A percentile compares a stretch with the other conserved stretches of the same genome.
Conservation (phyloP, 2,329 filamentous ascomycete genomes). For the Neurospora sp. region DNA sequence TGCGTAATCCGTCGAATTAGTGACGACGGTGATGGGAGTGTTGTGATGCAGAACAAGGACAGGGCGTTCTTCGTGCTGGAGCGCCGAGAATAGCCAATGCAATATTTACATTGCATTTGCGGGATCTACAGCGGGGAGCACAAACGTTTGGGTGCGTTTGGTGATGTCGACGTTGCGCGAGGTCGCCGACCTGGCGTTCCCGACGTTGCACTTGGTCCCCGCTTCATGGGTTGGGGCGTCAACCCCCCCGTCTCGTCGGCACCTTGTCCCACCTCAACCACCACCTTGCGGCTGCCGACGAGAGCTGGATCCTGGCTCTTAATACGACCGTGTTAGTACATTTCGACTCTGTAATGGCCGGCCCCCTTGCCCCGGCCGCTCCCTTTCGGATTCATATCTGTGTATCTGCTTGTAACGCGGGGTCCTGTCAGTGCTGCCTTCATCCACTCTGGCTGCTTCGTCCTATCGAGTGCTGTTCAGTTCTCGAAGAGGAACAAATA, state of each 20-base stretch:
- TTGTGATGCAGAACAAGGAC: background rate
- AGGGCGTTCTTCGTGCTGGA: background rate
- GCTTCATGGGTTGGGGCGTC: background rate
- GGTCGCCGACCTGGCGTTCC: slow-evolving; percentile 13
- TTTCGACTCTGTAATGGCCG: background rate
- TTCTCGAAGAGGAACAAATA: background rate
- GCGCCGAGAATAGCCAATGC: background rate
- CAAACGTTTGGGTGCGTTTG: slow-evolving; percentile 4
- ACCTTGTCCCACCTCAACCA: background rate
- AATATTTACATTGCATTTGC: background rate
- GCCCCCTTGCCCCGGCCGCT: background rate
- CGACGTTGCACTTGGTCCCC: slow-evolving; percentile 1
- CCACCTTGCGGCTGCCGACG: background rate
- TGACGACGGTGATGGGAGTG: background rate
- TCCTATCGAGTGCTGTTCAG: background rate
- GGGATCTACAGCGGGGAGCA: slow-evolving; percentile 10
- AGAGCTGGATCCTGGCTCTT: background rate
- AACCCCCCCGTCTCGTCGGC: background rate
- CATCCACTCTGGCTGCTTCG: background rate
- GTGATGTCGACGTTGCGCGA: slow-evolving; percentile 1
- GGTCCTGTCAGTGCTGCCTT: background rate
- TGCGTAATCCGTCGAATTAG: background rate
- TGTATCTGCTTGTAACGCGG: background rate
- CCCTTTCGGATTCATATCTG: background rate
- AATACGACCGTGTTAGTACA: background rate